Evolutionary conservation across 2,329 filamentous ascomycete genomes (phyloP).

Genomic region (Zopfia rhizophila): DNA sequence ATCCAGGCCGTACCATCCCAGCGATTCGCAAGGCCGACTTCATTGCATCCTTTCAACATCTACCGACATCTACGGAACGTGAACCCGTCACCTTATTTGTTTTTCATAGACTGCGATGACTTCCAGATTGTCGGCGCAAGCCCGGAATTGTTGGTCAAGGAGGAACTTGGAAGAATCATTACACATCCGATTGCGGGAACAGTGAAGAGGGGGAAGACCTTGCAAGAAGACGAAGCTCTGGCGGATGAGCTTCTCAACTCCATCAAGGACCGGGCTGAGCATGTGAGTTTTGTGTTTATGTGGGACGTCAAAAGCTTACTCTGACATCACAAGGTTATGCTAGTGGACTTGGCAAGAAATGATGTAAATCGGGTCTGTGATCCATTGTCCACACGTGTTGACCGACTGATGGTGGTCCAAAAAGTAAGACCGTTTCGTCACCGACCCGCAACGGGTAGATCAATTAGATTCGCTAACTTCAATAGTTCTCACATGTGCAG

Average conservation of each 20-base stretch:
- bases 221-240: slow-evolving; percentile 82
- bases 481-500: slow-evolving; percentile 91
- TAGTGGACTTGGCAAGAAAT: slow-evolving; percentile 95
- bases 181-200: slow-evolving; percentile 98
- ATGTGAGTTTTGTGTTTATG: slow-evolving; percentile 36
- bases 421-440: slow-evolving; percentile 38
- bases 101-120: slow-evolving; percentile 90
- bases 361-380: slow-evolving; percentile 97
- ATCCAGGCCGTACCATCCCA: slow-evolving; percentile 98
- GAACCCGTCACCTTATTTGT: slow-evolving; percentile 96
- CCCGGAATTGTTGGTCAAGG: slow-evolving; percentile 93
- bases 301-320: slow-evolving; percentile 69
- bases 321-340: slow-evolving; percentile 78
- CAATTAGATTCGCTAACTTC: slow-evolving; percentile 15
- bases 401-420: slow-evolving; percentile 82
- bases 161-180: slow-evolving; percentile 85
- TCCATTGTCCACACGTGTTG: slow-evolving; percentile 87
- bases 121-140: slow-evolving; percentile 97
- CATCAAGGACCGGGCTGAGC: slow-evolving; percentile 77
- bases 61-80: slow-evolving; percentile 97
- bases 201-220: slow-evolving; percentile 83
- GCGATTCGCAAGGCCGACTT: slow-evolving; percentile 87
- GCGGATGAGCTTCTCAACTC: slow-evolving; percentile 80
- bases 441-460: not conserved
- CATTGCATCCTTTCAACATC: slow-evolving; percentile 96